Evolutionary conservation across 257 asterid species (phyloP), one percentile per base, ranked within the genome.

Genomic region (Eustoma russellianum): DNA sequence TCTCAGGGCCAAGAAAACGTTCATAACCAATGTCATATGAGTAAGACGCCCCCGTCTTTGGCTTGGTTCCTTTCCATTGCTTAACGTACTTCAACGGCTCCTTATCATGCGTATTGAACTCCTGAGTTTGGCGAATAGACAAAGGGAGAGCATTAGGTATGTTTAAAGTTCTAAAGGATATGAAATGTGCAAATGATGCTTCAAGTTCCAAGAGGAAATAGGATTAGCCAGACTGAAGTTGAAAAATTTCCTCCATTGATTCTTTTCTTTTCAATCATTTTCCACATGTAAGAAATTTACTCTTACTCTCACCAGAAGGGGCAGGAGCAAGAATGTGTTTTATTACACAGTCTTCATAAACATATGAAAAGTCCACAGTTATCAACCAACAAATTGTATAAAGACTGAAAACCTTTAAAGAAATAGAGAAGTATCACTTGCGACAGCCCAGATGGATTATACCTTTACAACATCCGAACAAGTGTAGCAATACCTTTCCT

Each of bases 1-100:
- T 97, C 98, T 92, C 98, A 14, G 98, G 98, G 54, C 97, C 98
- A 66, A 92, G 97, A 71, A 92, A 92, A 56, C 95, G 80, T 63
- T 92, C 98, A 72, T 92, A 92, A 76, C 98, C 98, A 46, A 92
- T 55, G 65, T 92, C 98, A 73, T 97, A 92, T 57, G 93, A 55
- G 64, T 88, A 88, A 3, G 98, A 85, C 48, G 97, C 98, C 66
- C 98, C 97, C 0, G 98, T 92, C 78, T 77, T 88, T 58, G 95
- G 95, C 71, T 92, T 92, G 57, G 81, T 77, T 51, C 98, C 97
- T 67, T 74, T 88, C 98, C 98, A 88, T 46, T 88, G 98, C 71
- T 85, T 84, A 51, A 88, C 58, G 60, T 85, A 88, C 67, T 83
- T 92, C 47, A 83, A 66, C 18, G 97, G 97, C 58, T 92, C 98